phyloP scores from a whole-genome alignment of 129 eudicot genomes.

The Ambrosia artemisiifolia region DNA sequence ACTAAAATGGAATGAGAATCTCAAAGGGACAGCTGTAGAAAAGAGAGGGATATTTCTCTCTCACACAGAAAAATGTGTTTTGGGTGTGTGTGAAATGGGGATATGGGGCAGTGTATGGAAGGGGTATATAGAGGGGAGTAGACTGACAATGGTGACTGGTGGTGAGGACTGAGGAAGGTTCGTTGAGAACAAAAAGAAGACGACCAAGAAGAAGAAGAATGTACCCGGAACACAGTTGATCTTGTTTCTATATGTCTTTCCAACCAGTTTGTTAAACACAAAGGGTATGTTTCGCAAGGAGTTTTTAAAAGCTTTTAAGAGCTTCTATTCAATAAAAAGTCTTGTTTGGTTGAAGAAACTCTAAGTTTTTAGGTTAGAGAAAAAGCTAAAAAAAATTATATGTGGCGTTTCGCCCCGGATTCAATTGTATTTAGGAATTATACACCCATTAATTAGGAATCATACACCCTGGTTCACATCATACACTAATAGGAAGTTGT shows the following conservation, averaged over 20 bases:
- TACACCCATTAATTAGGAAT: no score
- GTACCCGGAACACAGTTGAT: background rate
- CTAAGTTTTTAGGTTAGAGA: no score
- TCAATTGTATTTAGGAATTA: no score
- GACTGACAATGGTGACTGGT: background rate
- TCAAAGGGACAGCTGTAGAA: slow-evolving; percentile 23
- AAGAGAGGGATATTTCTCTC: slow-evolving; percentile 14
- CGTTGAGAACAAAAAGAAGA: slow-evolving; percentile 8
- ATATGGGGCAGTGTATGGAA: slow-evolving; percentile 22
- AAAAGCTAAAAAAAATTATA: no score
- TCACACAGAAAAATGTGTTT: slow-evolving; percentile 15
- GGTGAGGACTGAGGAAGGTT: slow-evolving; percentile 22
- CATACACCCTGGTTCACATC: no score
- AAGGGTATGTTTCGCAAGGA: no score
- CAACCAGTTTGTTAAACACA: no score
- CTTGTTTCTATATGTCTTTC: background rate
- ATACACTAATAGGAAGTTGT: no score
- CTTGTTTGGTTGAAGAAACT: no score
- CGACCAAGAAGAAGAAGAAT: slow-evolving; percentile 16
- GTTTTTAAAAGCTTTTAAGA: no score
- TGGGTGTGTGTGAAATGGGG: slow-evolving; percentile 19
- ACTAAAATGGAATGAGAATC: slow-evolving; percentile 33
- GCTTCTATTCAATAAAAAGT: no score
- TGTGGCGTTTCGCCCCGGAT: no score
- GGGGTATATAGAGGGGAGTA: slow-evolving; percentile 22